Conservation (phyloP, 176 grass and related monocot genomes). For the Tuctoria greenei region DNA sequence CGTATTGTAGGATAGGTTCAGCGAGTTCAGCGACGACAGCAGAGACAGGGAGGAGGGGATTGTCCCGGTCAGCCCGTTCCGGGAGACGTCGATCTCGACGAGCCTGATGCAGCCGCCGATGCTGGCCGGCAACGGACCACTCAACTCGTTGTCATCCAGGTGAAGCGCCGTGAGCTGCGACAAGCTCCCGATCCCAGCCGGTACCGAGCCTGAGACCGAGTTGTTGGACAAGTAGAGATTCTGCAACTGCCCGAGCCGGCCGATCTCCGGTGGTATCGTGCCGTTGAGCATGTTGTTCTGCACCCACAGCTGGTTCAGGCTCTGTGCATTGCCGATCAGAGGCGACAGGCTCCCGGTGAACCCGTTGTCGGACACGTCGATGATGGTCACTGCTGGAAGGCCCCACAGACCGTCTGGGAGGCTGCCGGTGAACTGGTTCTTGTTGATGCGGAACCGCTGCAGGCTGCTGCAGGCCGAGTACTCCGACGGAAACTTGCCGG, state of each 20-base stretch:
- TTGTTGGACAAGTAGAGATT: conserved; percentile 73
- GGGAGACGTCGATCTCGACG: conserved; percentile 65
- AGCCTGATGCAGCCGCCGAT: conserved; percentile 55
- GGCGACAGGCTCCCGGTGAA: conserved; percentile 63
- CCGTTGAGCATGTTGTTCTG: conserved; percentile 62
- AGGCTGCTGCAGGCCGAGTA: conserved; percentile 59
- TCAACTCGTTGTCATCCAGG: conserved; percentile 56
- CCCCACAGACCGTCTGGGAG: conserved; percentile 62
- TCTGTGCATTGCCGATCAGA: conserved; percentile 44
- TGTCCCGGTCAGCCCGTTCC: conserved; percentile 56
- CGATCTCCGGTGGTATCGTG: conserved; percentile 53
- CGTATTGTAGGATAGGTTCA: conserved; percentile 57
- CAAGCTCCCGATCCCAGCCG: conserved; percentile 55
- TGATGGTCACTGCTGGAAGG: conserved; percentile 56
- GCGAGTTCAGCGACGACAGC: conserved; percentile 67
- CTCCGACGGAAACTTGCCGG: conserved; percentile 58
- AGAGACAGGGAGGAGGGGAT: conserved; percentile 48
- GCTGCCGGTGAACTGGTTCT: conserved; percentile 57
- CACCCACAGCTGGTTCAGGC: conserved; percentile 59
- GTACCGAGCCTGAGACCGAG: conserved; percentile 58
- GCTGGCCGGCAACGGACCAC: conserved; percentile 44
- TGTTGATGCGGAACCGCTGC: conserved; percentile 69
- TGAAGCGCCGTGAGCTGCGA: conserved; percentile 54
- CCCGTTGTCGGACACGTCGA: conserved; percentile 71
- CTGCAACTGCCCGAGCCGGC: conserved; percentile 50